Evolutionary conservation across 2,329 filamentous ascomycete species (phyloP).

Genomic region (Trichoderma sp.): DNA sequence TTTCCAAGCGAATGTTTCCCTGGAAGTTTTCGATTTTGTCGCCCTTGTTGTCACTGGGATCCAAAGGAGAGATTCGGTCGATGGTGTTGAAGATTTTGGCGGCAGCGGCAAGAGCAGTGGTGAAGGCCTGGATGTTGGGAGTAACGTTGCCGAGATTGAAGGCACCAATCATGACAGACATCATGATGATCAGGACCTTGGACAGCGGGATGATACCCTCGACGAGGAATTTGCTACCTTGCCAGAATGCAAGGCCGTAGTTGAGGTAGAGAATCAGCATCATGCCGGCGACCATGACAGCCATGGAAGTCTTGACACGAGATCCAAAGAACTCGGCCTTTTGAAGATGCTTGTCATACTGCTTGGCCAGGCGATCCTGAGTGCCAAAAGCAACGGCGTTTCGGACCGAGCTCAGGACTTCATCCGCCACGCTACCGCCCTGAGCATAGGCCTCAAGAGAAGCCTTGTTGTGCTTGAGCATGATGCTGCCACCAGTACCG

Average conservation of each 20-base stretch:
- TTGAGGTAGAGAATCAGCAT: conserved; percentile 84
- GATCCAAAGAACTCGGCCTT: conserved; percentile 75
- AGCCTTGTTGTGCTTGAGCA: conserved; percentile 79
- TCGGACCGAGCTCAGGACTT: conserved; percentile 90
- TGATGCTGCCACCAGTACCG: conserved; percentile 70
- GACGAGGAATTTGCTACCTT: conserved; percentile 75
- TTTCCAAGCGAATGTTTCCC: conserved; percentile 77
- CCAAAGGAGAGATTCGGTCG: conserved; percentile 80
- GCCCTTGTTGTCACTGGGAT: conserved; percentile 70
- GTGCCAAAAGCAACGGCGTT: conserved; percentile 93
- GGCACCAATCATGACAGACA: conserved; percentile 90
- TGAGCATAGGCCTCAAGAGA: conserved; percentile 78
- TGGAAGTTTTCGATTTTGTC: conserved; percentile 70
- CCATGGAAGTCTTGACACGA: conserved; percentile 72
- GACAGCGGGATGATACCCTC: conserved; percentile 65
- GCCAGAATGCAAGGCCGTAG: conserved; percentile 87
- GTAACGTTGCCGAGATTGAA: conserved; percentile 88
- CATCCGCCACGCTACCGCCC: conserved; percentile 87
- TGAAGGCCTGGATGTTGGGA: conserved; percentile 85
- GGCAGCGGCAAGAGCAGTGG: conserved; percentile 78
- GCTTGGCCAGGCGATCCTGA: conserved; percentile 81
- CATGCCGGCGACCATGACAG: conserved; percentile 79
- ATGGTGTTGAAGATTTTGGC: conserved; percentile 94
- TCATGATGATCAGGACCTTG: conserved; percentile 78
- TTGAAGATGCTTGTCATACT: conserved; percentile 77